These are phyloP conservation scores for Kluyveromyces marxianus DNA, from an alignment of 1,139 yeast genomes.

Conservation along the genomic window DNA sequence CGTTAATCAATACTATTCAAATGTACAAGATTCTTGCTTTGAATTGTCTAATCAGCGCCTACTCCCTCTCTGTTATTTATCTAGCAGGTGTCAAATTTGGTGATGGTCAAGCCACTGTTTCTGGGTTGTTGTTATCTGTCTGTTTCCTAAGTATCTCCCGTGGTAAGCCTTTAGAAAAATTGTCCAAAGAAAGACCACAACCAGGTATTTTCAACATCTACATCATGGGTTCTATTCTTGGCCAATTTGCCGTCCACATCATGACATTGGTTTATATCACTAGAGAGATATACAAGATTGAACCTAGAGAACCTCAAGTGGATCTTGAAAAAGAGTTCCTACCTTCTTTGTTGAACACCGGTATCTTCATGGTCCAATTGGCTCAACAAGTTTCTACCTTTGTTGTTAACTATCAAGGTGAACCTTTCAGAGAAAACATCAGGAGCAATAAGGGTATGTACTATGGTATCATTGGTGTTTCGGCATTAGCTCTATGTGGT, in stretches of 20 bases:
- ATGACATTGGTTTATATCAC: constrained; percentile 76
- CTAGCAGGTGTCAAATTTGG: constrained; percentile 98
- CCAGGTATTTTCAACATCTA: constrained; percentile 92
- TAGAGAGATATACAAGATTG: constrained; percentile 71
- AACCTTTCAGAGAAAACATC: constrained; percentile 91
- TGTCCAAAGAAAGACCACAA: constrained; percentile 94
- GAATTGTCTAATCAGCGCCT: constrained; percentile 95
- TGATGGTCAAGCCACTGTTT: constrained; percentile 91
- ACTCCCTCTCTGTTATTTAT: constrained; percentile 86
- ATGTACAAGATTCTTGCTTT: constrained; percentile 97
- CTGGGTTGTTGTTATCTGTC: constrained; percentile 83
- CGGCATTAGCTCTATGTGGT: constrained; percentile 80
- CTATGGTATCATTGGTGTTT: constrained; percentile 88
- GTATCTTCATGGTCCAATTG: constrained; percentile 86
- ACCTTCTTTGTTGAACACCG: constrained; percentile 91
- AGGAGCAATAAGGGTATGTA: constrained; percentile 93
- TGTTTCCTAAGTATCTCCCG: constrained; percentile 94
- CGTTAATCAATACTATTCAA: constrained; percentile 93
- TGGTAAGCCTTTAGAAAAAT: constrained; percentile 82
- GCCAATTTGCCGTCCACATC: constrained; percentile 93
- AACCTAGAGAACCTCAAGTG: constrained; percentile 83
- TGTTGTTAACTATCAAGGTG: constrained; percentile 96
- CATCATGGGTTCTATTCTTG: constrained; percentile 94
- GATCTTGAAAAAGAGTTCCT: constrained; percentile 83
- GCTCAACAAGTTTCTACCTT: constrained; percentile 97